Base-by-base conservation (phyloP, 306 rosid genomes). In the Vigna nakashimae region DNA sequence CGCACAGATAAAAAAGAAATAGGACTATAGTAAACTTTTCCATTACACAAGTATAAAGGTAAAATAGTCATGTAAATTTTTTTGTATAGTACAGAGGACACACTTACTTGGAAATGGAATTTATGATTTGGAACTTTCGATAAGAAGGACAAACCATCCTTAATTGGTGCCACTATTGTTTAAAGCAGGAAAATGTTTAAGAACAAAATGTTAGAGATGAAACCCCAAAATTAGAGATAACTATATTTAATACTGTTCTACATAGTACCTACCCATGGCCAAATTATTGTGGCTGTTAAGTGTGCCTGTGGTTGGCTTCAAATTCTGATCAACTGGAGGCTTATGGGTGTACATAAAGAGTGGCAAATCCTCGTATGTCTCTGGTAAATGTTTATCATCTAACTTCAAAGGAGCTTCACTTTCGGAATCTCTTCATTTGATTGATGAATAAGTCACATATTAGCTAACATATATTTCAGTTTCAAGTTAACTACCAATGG, bases 31-130 rank as follows among this genome's bases (percentile, higher is more conserved):
- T 20, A 20, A 20, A 20, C 22, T 20, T 20, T 20, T 20, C 0
- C 22, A 20, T 20, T 20, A 0, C 22, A 20, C 22, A 20, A 20
- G 22, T 20, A 20, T 20, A 20, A 20, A 20, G 22, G 1, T 20
- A 20, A 20, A 20, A 20, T 20, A 20, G 22, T 20, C 22, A 0
- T 20, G 1, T 20, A 20, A 20, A 26, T 2, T 26, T 26, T 1
- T 1, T 26, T 2, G 66, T 11, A 43, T 13, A 57, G 20, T 43
- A 56, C 7, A 20, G 62, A 50, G 63, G 59, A 64, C 30, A 40
- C 50, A 68, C 83, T 73, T 73, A 88, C 97, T 85, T 93, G 95
- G 79, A 91, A 91, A 73, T 93, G 85, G 69, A 93, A 91, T 45
- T 82, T 58, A 17, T 90, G 80, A 71, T 80, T 88, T 78, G 87